Conservation (phyloP, 331 rosid genomes). For the Ulmus americana region DNA sequence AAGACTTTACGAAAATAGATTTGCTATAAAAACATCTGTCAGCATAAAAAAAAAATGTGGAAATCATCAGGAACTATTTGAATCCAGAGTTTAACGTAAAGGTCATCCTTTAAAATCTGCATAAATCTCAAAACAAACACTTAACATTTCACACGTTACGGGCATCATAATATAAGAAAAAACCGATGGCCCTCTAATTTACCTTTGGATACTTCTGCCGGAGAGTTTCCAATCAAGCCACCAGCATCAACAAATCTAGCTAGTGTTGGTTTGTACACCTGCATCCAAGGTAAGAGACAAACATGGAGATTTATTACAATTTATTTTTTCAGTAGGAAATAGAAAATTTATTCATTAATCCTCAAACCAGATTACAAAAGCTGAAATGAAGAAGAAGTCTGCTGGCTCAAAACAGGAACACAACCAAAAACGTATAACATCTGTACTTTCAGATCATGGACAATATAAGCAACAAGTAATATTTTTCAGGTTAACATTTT, state of each 20-base stretch:
- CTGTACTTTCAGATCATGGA: constrained; percentile 1
- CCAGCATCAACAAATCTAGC: constrained; percentile 61
- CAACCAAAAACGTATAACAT: no score
- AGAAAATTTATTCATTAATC: no score
- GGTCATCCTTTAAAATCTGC: not conserved
- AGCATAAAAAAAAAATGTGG: not conserved
- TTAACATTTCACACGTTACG: not conserved
- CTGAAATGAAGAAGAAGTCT: no score
- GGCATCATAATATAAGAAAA: not conserved
- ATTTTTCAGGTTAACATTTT: not conserved
- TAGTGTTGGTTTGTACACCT: constrained; percentile 82
- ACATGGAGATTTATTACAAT: constrained; percentile 14
- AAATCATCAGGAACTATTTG: not conserved
- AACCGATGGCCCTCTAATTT: constrained; percentile 15
- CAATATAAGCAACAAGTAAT: not conserved
- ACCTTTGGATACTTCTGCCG: constrained; percentile 88
- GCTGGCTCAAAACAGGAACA: no score
- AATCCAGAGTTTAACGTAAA: not conserved
- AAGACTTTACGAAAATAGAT: not conserved
- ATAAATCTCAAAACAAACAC: not conserved
- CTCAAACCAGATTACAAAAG: no score
- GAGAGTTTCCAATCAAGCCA: constrained; percentile 74
- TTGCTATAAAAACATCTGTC: not conserved
- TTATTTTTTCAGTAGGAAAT: not conserved
- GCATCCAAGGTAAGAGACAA: constrained; percentile 21